These are phyloP conservation scores for Wallacemonas sp. DNA, from an alignment of 208 protist genomes.

Conservation along the genomic window DNA sequence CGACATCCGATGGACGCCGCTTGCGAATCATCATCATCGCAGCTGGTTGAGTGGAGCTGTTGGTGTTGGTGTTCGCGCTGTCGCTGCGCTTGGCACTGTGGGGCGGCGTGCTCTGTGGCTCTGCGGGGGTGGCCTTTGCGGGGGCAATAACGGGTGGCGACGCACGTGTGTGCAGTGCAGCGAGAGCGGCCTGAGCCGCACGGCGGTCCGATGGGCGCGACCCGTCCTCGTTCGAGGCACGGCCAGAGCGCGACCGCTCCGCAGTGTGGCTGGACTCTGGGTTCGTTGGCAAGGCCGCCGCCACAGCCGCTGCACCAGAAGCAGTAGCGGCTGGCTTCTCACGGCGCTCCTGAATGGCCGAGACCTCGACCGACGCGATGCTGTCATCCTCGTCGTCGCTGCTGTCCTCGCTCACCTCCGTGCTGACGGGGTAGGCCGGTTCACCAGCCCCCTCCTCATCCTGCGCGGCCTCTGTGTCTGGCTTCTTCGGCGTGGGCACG, in stretches of 20 bases:
- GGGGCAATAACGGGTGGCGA: no score
- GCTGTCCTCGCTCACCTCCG: slow-evolving; percentile 25
- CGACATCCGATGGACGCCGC: slow-evolving; percentile 7
- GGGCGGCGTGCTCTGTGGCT: no score
- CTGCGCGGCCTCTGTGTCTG: neutral
- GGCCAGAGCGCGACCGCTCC: neutral
- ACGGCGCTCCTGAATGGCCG: slow-evolving; percentile 8
- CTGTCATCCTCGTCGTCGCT: slow-evolving; percentile 19
- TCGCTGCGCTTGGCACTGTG: no score
- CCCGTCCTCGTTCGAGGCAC: neutral
- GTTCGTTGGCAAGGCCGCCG: neutral
- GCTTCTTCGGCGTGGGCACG: slow-evolving; percentile 17
- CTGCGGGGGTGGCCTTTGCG: no score
- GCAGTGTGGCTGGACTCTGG: neutral
- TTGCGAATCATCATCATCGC: slow-evolving; percentile 12
- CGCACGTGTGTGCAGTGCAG: neutral
- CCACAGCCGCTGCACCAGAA: neutral
- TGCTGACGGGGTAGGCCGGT: slow-evolving; percentile 14
- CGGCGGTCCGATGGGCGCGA: neutral
- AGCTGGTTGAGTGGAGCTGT: no score
- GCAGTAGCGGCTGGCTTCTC: no score
- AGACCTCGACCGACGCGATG: neutral
- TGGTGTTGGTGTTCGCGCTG: no score
- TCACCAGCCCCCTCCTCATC: slow-evolving; percentile 12
- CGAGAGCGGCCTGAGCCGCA: neutral